Conservation (phyloP, 164 flowering plant genomes). For the Nymphaea thermarum region DNA sequence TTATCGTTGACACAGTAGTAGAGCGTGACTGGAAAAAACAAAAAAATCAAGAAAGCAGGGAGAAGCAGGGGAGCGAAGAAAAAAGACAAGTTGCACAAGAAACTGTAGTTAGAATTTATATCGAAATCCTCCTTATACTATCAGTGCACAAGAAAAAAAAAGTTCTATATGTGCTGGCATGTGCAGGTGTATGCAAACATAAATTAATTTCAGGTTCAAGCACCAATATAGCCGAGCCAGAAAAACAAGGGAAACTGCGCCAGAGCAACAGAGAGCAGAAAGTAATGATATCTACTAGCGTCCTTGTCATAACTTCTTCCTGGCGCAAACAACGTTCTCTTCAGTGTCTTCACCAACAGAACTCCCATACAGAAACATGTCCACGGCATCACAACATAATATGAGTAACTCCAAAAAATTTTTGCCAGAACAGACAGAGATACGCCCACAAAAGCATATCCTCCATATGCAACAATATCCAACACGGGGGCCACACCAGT, state of each 20-base stretch:
- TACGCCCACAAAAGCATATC: conserved; percentile 35
- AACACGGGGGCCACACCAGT: conserved; percentile 30
- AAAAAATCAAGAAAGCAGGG: no score
- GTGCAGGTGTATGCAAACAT: no score
- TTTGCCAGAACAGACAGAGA: conserved; percentile 30
- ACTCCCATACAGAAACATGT: conserved; percentile 33
- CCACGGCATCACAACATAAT: conserved; percentile 28
- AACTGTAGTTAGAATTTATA: no score
- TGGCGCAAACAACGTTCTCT: conserved; percentile 29
- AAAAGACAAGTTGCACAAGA: no score
- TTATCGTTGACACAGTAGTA: no score
- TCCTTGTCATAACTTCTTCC: conserved; percentile 20
- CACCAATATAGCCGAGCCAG: conserved; percentile 29
- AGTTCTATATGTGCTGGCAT: no score
- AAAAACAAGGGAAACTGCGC: conserved; percentile 36
- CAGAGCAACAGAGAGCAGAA: conserved; percentile 27
- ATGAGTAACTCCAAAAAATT: conserved; percentile 23
- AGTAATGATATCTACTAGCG: conserved; percentile 28
- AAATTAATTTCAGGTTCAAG: no score
- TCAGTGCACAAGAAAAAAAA: no score
- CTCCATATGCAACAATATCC: conserved; percentile 39
- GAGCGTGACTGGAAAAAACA: no score
- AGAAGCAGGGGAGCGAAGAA: no score
- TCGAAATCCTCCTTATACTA: no score
- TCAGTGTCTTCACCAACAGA: conserved; percentile 38